phyloP scores from a whole-genome alignment of 2,329 filamentous ascomycete species.

The Aspergillus fumigatiaffinis region DNA sequence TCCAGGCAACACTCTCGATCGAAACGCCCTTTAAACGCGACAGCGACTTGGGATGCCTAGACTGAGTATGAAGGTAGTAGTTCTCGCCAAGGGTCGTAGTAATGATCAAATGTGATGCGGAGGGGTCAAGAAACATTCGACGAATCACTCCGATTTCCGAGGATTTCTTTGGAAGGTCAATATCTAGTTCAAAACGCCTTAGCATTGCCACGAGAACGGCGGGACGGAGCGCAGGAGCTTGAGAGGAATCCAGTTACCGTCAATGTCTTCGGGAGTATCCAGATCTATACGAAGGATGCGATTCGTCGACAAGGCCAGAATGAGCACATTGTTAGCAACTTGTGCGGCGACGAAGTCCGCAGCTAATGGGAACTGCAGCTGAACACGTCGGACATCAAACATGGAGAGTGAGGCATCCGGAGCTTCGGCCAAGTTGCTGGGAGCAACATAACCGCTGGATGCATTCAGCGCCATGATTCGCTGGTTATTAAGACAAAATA shows the following conservation, averaged over 20 bases:
- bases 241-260: slow-evolving; percentile 54
- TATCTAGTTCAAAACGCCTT: slow-evolving; percentile 58
- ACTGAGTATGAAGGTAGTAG: slow-evolving; percentile 96
- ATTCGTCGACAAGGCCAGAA: slow-evolving; percentile 86
- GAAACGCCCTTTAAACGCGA: slow-evolving; percentile 78
- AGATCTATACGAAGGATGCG: slow-evolving; percentile 92
- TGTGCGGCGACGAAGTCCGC: slow-evolving; percentile 95
- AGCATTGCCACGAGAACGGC: slow-evolving; percentile 8
- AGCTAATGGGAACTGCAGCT: slow-evolving; percentile 89
- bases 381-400: slow-evolving; percentile 89
- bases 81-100: slow-evolving; percentile 91
- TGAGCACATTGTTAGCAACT: slow-evolving; percentile 94
- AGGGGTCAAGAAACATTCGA: slow-evolving; percentile 95
- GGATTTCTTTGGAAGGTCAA: slow-evolving; percentile 90
- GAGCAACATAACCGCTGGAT: slow-evolving; percentile 68
- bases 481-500: slow-evolving; percentile 15
- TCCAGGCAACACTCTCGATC: slow-evolving; percentile 92
- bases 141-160: slow-evolving; percentile 89
- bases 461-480: slow-evolving; percentile 65
- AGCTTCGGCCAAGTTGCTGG: slow-evolving; percentile 58
- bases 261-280: slow-evolving; percentile 90
- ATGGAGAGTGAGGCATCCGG: slow-evolving; percentile 70
- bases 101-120: slow-evolving; percentile 88
- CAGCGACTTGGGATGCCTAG: slow-evolving; percentile 77
- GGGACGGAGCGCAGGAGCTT: background rate